Base-by-base conservation (phyloP, 2,329 filamentous ascomycete genomes). In the Apiospora kogelbergensis region DNA sequence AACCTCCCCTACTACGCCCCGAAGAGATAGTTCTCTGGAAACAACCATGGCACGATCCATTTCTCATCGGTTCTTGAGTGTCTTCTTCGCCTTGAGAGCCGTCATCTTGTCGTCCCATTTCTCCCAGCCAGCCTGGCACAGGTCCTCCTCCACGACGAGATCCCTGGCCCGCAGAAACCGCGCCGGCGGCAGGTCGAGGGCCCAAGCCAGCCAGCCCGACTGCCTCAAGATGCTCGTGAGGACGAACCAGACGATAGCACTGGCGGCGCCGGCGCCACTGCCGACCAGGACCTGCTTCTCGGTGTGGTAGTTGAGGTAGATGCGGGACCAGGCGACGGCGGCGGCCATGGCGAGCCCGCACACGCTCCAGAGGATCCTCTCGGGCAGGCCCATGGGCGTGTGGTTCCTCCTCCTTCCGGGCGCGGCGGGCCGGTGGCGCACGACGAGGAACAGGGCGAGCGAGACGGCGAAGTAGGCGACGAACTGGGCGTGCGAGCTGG, bases 221-320 rank as follows among this genome's bases (percentile, higher is more conserved):
- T 86, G 83, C 72, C 96, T 86, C 72, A 93, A 79, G 65, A 88
- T 79, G n/a, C 85, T 85, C 2, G 93, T 97, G 65, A 90, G 83
- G 1, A 82, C 78, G 76, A 97, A 99, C 96, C 96, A 99, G 1
- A 82, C 85, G 2, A 93, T 75, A 0, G 93, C 95, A 74, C 91
- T 93, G 1, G 88, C 76, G 0, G 87, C 82, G 0, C 96, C 96
- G 0, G 93, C 93, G 11, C 81, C 82, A 73, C 86, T 89, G 2
- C 96, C 96, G 1, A 91, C 93, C n/a, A 94, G 76, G 11, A 99
- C 96, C 83, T 99, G 96, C 76, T 86, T 90, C 45, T 89, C 85
- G 0, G 95, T 98, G 81, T 99, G 96, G 78, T 99, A 99, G 79
- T 91, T 94, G 71, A 99, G 84, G 78, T 99, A 99, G 60, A 97